phyloP scores from a whole-genome alignment of 2,329 filamentous ascomycete genomes.

The Aspergillus sp. region DNA sequence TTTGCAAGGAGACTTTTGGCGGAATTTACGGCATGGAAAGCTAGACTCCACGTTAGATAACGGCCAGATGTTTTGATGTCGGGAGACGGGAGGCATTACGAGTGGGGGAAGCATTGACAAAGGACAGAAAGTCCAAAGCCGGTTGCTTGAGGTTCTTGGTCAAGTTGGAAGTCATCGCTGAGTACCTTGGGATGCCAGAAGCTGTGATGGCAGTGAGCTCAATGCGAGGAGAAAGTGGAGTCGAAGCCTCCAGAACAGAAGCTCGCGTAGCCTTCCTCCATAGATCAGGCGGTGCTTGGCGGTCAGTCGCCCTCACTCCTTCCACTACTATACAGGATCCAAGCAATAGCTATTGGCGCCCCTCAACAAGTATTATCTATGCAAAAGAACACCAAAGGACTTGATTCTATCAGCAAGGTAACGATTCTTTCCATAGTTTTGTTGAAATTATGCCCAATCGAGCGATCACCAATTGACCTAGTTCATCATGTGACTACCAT shows the following conservation, averaged over 20 bases:
- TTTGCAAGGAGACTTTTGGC: slow-evolving; percentile 73
- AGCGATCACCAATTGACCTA: not conserved
- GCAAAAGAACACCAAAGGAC: not conserved
- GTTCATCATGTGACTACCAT: not conserved
- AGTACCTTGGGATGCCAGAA: slow-evolving; percentile 15
- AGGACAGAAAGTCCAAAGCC: slow-evolving; percentile 84
- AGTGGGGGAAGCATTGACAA: slow-evolving; percentile 91
- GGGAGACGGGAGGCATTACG: slow-evolving; percentile 54
- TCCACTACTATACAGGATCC: not conserved
- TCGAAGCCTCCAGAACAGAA: not conserved
- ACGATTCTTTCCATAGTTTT: not conserved
- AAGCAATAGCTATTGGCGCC: not conserved
- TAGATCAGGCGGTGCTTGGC: slow-evolving; percentile 6
- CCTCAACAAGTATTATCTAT: not conserved
- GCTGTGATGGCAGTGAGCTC: not conserved
- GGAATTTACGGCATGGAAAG: slow-evolving; percentile 88
- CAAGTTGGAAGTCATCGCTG: slow-evolving; percentile 32
- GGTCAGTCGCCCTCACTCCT: slow-evolving; percentile 1
- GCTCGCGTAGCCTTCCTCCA: not conserved
- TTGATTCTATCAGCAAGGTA: not conserved
- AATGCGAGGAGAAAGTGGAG: slow-evolving; percentile 9
- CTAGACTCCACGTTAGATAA: slow-evolving; percentile 48
- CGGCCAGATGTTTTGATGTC: not conserved
- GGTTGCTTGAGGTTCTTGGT: slow-evolving; percentile 36
- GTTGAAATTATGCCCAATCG: not conserved